These are phyloP conservation scores for Hura crepitans DNA, from an alignment of 441 rosid species.

Conservation along the genomic window DNA sequence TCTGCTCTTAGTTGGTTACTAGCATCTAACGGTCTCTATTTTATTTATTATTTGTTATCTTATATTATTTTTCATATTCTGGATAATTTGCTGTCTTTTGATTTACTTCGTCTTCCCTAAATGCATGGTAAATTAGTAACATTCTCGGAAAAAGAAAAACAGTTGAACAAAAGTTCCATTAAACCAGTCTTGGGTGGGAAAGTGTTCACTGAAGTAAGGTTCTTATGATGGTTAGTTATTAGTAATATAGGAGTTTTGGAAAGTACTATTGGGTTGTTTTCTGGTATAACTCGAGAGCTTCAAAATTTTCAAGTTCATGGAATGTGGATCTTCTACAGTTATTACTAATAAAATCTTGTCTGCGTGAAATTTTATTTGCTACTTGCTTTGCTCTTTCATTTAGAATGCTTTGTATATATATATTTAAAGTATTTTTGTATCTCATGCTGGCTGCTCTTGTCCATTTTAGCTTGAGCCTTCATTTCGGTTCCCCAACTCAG, in stretches of 20 bases:
- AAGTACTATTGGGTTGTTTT: neutral
- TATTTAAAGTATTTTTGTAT: conserved; percentile 4
- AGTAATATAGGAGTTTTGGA: neutral
- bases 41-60: no score
- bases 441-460: conserved; percentile 18
- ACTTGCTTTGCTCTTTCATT: neutral
- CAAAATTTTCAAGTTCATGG: neutral
- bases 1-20: neutral
- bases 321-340: neutral
- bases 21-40: no score
- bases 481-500: conserved; percentile 66
- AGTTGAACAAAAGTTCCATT: no score
- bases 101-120: neutral
- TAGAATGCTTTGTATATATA: neutral
- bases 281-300: neutral
- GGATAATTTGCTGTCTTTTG: no score
- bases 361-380: neutral
- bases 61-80: no score
- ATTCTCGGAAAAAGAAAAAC: no score
- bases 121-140: no score
- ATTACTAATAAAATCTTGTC: neutral
- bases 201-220: neutral
- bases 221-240: neutral
- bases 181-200: neutral
- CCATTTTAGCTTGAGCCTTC: conserved; percentile 60